A percentile compares a stretch with the other conserved stretches of the same genome.
phyloP scores from a whole-genome alignment of 2,329 filamentous ascomycete species.

The Xylaria sp. region DNA sequence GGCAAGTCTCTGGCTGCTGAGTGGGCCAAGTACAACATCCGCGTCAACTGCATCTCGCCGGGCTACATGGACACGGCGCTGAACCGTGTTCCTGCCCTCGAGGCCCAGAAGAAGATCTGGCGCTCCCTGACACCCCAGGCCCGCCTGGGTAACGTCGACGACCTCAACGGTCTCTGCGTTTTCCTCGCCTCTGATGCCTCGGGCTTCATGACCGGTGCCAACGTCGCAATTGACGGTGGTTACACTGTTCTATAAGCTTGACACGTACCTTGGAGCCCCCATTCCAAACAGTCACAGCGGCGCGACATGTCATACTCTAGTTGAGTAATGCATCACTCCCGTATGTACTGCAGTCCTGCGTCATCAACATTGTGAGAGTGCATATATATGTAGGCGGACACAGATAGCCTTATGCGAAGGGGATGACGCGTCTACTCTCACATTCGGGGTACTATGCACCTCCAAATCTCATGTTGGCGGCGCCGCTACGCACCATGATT shows the following conservation, averaged over 20 bases:
- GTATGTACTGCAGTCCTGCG: not conserved
- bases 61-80: conserved; percentile 89
- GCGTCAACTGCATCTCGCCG: conserved; percentile 85
- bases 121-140: conserved; percentile 77
- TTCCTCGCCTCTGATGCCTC: conserved; percentile 80
- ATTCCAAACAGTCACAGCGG: not conserved
- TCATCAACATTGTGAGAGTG: not conserved
- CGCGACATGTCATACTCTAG: not conserved
- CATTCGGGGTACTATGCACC: conserved; percentile 3
- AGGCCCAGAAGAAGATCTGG: conserved; percentile 87
- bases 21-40: conserved; percentile 84
- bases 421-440: not conserved
- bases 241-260: conserved; percentile 69
- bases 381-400: conserved; percentile 13
- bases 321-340: not conserved
- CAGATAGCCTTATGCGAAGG: not conserved
- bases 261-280: not conserved
- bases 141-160: conserved; percentile 77
- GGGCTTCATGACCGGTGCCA: conserved; percentile 80
- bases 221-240: conserved; percentile 77
- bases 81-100: conserved; percentile 80
- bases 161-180: conserved; percentile 81
- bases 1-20: conserved; percentile 85
- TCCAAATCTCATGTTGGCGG: not conserved
- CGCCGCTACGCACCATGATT: not conserved